These are phyloP conservation scores for Talaromyces sp. DNA, from an alignment of 2,329 filamentous ascomycete genomes.

Conservation along the genomic window DNA sequence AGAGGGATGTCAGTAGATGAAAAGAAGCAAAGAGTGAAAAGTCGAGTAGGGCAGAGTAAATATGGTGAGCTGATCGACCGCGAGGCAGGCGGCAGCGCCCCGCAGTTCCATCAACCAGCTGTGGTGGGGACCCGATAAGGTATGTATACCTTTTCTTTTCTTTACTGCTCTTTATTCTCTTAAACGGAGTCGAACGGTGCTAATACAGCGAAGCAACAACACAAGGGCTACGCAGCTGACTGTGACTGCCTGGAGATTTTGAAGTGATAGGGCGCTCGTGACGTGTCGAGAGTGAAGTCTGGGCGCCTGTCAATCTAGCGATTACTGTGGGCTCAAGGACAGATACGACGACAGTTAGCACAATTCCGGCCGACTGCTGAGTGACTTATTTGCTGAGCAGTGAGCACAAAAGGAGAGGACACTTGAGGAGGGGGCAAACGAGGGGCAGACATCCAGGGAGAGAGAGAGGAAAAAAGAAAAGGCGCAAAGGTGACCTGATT, in stretches of 20 bases:
- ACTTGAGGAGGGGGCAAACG: neutral
- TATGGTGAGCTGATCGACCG: neutral
- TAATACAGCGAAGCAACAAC: neutral
- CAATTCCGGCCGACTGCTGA: neutral
- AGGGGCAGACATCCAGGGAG: neutral
- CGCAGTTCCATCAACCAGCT: constrained; percentile 6
- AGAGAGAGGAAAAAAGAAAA: neutral
- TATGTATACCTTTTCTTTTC: too few species aligned
- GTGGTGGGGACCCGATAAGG: neutral
- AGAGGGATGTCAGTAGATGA: neutral
- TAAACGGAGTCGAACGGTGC: neutral
- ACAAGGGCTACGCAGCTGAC: neutral
- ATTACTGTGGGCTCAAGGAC: neutral
- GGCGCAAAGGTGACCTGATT: neutral
- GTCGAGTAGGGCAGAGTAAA: neutral
- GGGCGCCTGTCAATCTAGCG: neutral
- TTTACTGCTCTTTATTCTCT: neutral
- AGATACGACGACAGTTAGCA: neutral
- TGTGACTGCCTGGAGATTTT: too few species aligned
- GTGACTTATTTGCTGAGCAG: neutral
- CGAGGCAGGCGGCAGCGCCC: neutral
- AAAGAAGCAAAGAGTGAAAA: neutral
- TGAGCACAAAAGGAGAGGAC: neutral
- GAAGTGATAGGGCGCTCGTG: too few species aligned
- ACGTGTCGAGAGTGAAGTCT: neutral